These are phyloP conservation scores for Cryptosporidium felis DNA, from an alignment of 169 alveolate species.

Conservation along the genomic window DNA sequence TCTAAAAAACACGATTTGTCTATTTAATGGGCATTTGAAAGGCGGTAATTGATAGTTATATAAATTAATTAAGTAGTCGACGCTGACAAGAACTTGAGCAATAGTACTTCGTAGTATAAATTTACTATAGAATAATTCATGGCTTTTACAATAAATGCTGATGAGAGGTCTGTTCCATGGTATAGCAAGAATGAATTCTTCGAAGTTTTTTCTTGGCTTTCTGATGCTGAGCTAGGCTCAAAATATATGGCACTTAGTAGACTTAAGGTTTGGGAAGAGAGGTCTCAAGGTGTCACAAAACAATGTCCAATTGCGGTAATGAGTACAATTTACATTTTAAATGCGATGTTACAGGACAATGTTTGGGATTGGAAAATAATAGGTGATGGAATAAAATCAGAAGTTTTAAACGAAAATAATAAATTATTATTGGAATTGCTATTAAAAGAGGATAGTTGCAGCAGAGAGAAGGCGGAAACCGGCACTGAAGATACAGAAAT, in stretches of 20 bases:
- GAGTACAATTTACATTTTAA: constrained; percentile 23
- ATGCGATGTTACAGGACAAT: constrained; percentile 49
- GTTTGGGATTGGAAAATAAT: constrained; percentile 48
- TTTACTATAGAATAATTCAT: background rate
- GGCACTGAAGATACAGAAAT: background rate
- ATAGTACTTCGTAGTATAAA: background rate
- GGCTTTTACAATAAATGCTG: background rate
- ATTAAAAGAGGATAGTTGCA: background rate
- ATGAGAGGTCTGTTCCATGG: constrained; percentile 48
- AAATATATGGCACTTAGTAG: constrained; percentile 52
- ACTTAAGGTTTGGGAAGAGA: constrained; percentile 41
- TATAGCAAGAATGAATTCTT: constrained; percentile 34
- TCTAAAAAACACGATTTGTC: background rate
- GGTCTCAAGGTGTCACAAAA: constrained; percentile 29
- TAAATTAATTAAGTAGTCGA: background rate
- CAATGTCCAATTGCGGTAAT: constrained; percentile 62
- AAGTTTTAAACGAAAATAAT: background rate
- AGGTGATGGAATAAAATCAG: constrained; percentile 18
- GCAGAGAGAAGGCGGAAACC: background rate
- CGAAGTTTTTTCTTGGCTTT: constrained; percentile 33
- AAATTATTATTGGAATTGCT: background rate
- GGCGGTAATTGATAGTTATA: constrained; percentile 2
- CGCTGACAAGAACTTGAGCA: no score
- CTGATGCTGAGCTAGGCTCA: constrained; percentile 9
- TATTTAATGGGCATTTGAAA: background rate